phyloP scores from a whole-genome alignment of 257 asterid species.

The Ligustrum vulgare region DNA sequence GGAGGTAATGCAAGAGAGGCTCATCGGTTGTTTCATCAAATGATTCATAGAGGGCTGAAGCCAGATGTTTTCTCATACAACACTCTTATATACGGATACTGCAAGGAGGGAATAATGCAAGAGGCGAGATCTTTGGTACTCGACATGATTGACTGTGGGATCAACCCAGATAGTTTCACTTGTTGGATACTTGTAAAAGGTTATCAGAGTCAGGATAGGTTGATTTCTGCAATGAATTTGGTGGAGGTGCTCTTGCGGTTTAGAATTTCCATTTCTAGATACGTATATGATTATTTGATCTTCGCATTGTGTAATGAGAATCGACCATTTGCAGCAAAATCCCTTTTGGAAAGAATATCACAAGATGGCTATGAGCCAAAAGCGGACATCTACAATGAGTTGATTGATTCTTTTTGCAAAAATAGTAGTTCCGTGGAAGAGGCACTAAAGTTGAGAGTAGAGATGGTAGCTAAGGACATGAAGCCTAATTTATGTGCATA shows the following conservation, averaged over 20 bases:
- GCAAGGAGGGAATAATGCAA: constrained; percentile 79
- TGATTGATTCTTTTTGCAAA: constrained; percentile 62
- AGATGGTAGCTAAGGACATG: constrained; percentile 53
- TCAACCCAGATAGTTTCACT: constrained; percentile 69
- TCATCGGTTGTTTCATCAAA: constrained; percentile 56
- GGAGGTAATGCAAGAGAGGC: constrained; percentile 67
- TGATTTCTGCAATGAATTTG: constrained; percentile 77
- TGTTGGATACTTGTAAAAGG: constrained; percentile 71
- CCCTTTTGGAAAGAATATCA: constrained; percentile 53
- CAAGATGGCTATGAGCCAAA: constrained; percentile 40
- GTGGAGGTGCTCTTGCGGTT: constrained; percentile 60
- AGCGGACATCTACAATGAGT: constrained; percentile 46
- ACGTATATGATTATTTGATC: constrained; percentile 55
- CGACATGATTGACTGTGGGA: constrained; percentile 62
- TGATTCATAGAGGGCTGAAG: constrained; percentile 64
- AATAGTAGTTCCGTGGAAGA: constrained; percentile 51
- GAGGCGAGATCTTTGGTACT: constrained; percentile 65
- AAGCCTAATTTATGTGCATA: constrained; percentile 50
- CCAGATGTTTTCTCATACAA: constrained; percentile 68
- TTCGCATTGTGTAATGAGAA: constrained; percentile 63
- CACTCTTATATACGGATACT: constrained; percentile 69
- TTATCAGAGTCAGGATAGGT: constrained; percentile 49
- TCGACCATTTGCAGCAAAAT: constrained; percentile 85
- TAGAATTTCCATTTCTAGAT: constrained; percentile 50
- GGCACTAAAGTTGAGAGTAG: constrained; percentile 50